Evolutionary conservation across 164 flowering plant genomes (phyloP).

Genomic region (Santalum album): DNA sequence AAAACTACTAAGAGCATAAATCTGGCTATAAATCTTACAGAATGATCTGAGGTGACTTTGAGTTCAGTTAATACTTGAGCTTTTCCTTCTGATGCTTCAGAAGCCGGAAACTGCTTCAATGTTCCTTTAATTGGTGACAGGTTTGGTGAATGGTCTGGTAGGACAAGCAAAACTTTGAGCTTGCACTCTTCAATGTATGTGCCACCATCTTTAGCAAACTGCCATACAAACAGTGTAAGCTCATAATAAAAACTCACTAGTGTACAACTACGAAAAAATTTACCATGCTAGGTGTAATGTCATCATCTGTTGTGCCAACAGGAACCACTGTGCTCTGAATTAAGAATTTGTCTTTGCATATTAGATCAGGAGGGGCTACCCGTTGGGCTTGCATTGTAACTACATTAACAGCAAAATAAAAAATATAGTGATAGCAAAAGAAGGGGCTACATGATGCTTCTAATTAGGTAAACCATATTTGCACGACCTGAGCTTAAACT

Average conservation of each 20-base stretch:
- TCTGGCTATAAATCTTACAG: slow-evolving; percentile 15
- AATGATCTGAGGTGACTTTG: slow-evolving; percentile 16
- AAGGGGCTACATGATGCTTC: neutral
- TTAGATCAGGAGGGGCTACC: slow-evolving; percentile 48
- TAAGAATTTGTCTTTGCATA: slow-evolving; percentile 85
- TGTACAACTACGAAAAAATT: slow-evolving; percentile 9
- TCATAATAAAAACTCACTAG: neutral
- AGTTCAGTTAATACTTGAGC: slow-evolving; percentile 13
- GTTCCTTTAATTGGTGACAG: slow-evolving; percentile 38
- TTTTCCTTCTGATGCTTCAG: slow-evolving; percentile 16
- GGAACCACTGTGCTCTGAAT: slow-evolving; percentile 73
- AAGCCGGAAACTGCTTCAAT: slow-evolving; percentile 20
- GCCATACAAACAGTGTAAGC: slow-evolving; percentile 22
- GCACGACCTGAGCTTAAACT: no score
- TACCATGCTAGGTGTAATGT: slow-evolving; percentile 53
- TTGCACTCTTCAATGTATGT: slow-evolving; percentile 67
- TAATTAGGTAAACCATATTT: no score
- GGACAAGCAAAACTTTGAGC: slow-evolving; percentile 53
- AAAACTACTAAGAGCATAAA: no score
- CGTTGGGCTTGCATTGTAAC: slow-evolving; percentile 84
- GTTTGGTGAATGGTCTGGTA: slow-evolving; percentile 52
- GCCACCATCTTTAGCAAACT: slow-evolving; percentile 64
- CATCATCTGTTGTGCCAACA: slow-evolving; percentile 47
- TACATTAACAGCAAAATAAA: slow-evolving; percentile 13
- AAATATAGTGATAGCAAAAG: neutral